Evolutionary conservation across 257 asterid species (phyloP).

Genomic region (Buddleja alternifolia): DNA sequence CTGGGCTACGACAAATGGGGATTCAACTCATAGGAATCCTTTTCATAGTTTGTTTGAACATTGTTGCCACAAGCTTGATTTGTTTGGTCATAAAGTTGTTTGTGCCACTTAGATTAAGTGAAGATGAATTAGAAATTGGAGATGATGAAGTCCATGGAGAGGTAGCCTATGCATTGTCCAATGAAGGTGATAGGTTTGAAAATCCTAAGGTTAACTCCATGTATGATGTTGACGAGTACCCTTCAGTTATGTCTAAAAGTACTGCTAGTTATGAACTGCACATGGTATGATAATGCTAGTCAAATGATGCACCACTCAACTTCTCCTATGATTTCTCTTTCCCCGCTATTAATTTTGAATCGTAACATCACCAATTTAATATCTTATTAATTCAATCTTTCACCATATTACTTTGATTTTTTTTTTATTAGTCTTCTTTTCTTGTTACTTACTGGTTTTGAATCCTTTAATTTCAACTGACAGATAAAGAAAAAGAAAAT

Average conservation of each 20-base stretch:
- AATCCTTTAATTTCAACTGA: too few relatives aligned
- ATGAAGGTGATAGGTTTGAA: constrained; percentile 36
- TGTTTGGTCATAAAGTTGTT: constrained; percentile 44
- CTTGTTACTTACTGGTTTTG: too few relatives aligned
- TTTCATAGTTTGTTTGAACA: constrained; percentile 45
- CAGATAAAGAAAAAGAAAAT: too few relatives aligned
- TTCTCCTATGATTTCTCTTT: too few relatives aligned
- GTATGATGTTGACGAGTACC: constrained; percentile 53
- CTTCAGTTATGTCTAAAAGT: constrained; percentile 41
- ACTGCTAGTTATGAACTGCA: constrained; percentile 36
- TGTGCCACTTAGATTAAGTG: constrained; percentile 50
- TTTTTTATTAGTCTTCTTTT: too few relatives aligned
- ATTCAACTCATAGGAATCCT: constrained; percentile 43
- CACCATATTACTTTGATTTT: too few relatives aligned
- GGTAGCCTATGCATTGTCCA: constrained; percentile 42
- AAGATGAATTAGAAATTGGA: constrained; percentile 41
- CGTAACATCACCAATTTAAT: too few relatives aligned
- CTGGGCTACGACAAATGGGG: constrained; percentile 51
- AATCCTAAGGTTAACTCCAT: constrained; percentile 40
- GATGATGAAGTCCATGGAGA: constrained; percentile 53
- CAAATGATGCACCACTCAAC: too few relatives aligned
- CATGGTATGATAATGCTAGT: constrained; percentile 42
- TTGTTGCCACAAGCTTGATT: constrained; percentile 42
- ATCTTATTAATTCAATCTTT: too few relatives aligned
- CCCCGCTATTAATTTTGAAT: too few relatives aligned